Percentiles rank a stretch among this genome's conserved stretches.
phyloP scores from a whole-genome alignment of 768 basidiomycete genomes.

The Mycena polygramma region DNA sequence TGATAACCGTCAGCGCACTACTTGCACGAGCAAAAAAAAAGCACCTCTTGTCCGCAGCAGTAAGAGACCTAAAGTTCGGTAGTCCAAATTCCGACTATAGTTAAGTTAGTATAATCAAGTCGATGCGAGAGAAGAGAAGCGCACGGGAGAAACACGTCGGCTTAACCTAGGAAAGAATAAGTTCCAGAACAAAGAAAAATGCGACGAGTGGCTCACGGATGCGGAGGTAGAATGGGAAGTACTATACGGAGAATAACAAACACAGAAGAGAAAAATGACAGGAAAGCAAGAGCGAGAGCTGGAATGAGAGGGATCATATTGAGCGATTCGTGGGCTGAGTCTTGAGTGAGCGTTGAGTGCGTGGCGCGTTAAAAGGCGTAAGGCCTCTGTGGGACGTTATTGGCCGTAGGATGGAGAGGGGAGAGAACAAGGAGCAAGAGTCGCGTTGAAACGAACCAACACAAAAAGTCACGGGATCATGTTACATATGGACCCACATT shows the following conservation, averaged over 20 bases:
- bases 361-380: conserved; percentile 58
- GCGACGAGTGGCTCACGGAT: conserved; percentile 50
- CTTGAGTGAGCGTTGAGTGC: conserved; percentile 62
- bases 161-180: conserved; percentile 56
- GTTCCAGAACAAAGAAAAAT: background rate
- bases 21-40: background rate
- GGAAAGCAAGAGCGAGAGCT: conserved; percentile 73
- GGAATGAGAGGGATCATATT: conserved; percentile 79
- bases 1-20: conserved; percentile 12
- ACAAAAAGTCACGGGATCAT: conserved; percentile 9
- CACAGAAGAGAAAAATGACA: conserved; percentile 80
- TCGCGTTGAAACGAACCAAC: conserved; percentile 22
- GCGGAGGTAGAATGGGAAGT: conserved; percentile 80
- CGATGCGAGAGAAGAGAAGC: conserved; percentile 44
- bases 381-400: conserved; percentile 55
- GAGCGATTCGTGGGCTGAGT: conserved; percentile 44
- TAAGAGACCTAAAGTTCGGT: conserved; percentile 75
- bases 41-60: conserved; percentile 72
- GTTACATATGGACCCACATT: conserved; percentile 5
- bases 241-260: conserved; percentile 84
- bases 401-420: conserved; percentile 47
- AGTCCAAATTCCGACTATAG: conserved; percentile 80
- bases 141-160: conserved; percentile 79
- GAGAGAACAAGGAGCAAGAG: conserved; percentile 43
- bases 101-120: conserved; percentile 40